Evolutionary conservation across 2,329 filamentous ascomycete species (phyloP).

Genomic region (Ophiocordyceps camponoti-leonardi): DNA sequence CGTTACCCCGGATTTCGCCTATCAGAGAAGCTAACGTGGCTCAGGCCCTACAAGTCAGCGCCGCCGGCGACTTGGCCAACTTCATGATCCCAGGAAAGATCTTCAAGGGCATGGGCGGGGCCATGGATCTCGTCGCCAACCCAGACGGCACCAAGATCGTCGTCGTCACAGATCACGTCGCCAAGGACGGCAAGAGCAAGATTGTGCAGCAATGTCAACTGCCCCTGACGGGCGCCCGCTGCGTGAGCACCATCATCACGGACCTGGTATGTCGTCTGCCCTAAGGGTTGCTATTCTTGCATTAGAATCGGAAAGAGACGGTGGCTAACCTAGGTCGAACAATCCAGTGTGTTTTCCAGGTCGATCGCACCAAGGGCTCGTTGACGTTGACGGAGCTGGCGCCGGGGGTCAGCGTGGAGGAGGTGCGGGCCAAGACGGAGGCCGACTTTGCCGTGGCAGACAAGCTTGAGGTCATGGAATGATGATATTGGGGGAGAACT

Average conservation of each 20-base stretch:
- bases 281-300: neutral
- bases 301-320: neutral
- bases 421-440: slow-evolving; percentile 74
- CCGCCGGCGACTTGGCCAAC: slow-evolving; percentile 65
- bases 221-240: slow-evolving; percentile 75
- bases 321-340: neutral
- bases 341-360: slow-evolving; percentile 27
- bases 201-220: slow-evolving; percentile 90
- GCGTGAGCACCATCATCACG: slow-evolving; percentile 83
- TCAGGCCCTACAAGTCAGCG: slow-evolving; percentile 68
- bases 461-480: slow-evolving; percentile 69
- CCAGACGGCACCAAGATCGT: slow-evolving; percentile 81
- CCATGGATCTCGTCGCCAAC: slow-evolving; percentile 87
- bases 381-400: slow-evolving; percentile 74
- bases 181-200: slow-evolving; percentile 90
- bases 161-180: slow-evolving; percentile 90
- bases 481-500: slow-evolving; percentile 6
- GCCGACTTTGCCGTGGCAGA: slow-evolving; percentile 74
- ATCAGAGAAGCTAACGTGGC: neutral
- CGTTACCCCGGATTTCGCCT: too few species aligned
- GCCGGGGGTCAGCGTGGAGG: slow-evolving; percentile 76
- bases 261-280: slow-evolving; percentile 45
- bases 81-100: slow-evolving; percentile 89
- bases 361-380: slow-evolving; percentile 58
- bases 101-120: slow-evolving; percentile 70